Percentiles rank a stretch among this genome's conserved stretches.
Conservation (phyloP, 345 rosid species). For the Xanthoceras sorbifolium region DNA sequence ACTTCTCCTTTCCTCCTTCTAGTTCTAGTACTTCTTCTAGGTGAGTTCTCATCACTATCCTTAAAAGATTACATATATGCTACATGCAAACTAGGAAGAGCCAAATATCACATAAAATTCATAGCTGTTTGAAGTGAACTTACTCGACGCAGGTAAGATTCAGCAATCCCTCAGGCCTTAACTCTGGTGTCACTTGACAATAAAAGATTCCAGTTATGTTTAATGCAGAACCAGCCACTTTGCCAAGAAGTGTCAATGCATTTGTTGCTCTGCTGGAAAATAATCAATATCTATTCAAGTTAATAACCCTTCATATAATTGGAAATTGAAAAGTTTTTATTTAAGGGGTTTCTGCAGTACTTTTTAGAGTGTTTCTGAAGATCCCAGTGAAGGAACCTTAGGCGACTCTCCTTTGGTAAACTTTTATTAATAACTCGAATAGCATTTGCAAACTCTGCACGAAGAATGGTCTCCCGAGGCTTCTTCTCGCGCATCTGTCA, state of each 20-base stretch:
- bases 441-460: conserved; percentile 80
- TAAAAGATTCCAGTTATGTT: conserved; percentile 76
- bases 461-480: conserved; percentile 92
- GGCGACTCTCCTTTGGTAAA: conserved; percentile 59
- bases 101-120: background rate
- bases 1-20: too few relatives aligned
- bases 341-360: conserved; percentile 35
- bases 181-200: conserved; percentile 53
- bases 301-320: conserved; percentile 12
- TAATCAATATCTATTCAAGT: conserved; percentile 17
- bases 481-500: conserved; percentile 75
- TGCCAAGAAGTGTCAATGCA: conserved; percentile 67
- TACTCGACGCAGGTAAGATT: conserved; percentile 53
- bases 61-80: background rate
- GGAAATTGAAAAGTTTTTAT: background rate
- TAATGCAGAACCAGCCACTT: conserved; percentile 67
- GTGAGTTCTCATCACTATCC: too few relatives aligned
- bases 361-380: conserved; percentile 71
- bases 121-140: conserved; percentile 34
- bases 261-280: conserved; percentile 61
- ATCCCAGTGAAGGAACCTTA: conserved; percentile 91
- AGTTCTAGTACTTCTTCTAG: too few relatives aligned
- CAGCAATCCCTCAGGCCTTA: conserved; percentile 38
- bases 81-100: background rate
- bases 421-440: conserved; percentile 63